Evolutionary conservation across 768 basidiomycete genomes (phyloP), one percentile per base, ranked within the genome.

Genomic region (Auriscalpium orientale): DNA sequence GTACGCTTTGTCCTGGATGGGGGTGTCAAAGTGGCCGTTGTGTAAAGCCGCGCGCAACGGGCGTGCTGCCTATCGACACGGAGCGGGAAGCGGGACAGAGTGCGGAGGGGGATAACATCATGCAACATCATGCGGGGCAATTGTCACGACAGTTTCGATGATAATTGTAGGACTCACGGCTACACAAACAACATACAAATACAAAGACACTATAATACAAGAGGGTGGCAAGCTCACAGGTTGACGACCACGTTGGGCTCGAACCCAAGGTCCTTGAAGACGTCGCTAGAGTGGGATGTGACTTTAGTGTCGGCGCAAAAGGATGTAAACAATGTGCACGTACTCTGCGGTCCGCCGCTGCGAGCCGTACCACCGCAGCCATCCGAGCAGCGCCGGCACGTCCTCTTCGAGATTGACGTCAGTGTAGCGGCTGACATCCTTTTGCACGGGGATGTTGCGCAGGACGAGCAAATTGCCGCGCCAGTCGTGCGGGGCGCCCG

Each of bases 401-500:
- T 48, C 46, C n/a, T 43, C 40, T 43, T 48, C 5, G 22, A 48
- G 22, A 22, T 12, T 48, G 6, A 20, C 46, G 13, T 48, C 13
- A 12, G 7, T 22, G 13, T 16, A 22, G 13, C 22, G 18, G 22
- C 46, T n/a, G 4, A 4, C 22, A 16, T 48, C 46, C 1, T n/a
- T 20, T 28, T 48, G 18, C 18, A 5, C 12, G 1, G 46, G 21
- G 8, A 20, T 28, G 28, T 34, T 20, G 28, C 51, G 53, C 28
- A 56, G 15, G 11, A 52, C 53, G 35, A 63, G 47, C 16, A 59
- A 10, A 33, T 45, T 44, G 3, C 54, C 52, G 1, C 51, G 37
- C 49, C 62, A 60, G 1, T 2, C 9, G 46, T 56, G 51, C 5
- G 54, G 59, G 46, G 53, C 37, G 9, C 47, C 46, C 22, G 44